Evolutionary conservation across 306 rosid genomes (phyloP), one percentile per base, ranked within the genome.

Genomic region (Mucuna pruriens): DNA sequence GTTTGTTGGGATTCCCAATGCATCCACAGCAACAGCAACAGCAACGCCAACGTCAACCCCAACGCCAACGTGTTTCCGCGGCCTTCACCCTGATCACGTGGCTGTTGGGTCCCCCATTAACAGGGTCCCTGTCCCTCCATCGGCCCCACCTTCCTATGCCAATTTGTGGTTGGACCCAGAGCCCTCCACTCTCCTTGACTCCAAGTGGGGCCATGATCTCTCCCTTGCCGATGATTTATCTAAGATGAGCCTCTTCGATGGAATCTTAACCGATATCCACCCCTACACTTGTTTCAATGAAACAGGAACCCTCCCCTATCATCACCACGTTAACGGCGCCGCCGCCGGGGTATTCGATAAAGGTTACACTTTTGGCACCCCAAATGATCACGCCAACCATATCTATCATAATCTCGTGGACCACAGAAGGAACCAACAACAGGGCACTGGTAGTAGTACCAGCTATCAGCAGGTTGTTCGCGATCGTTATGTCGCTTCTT

Each of bases 171-270:
- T 71, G 17, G 84, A 85, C 75, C 4, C 76, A 0, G 13, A 72
- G 48, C 12, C 63, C 4, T 17, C 64, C 26, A 31, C 17, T 19
- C 19, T n/a, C 49, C 0, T 4, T 22, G 15, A 29, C 29, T 15
- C 20, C 62, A n/a, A 3, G 34, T 68, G 70, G 75, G 81, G 29
- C 39, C 65, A 65, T 76, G 89, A 84, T 86, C 80, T 62, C 75
- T 64, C 69, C 4, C 78, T 91, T 68, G 15, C 83, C 71, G 63
- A 71, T 8, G 80, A 75, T 77, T 86, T 86, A 52, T 54, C 15
- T 7, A 69, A 85, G 34, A 71, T 89, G 87, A 84, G 74, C 45
- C 62, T 88, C 48, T 26, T 75, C 20, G 88, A 87, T 26, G 84
- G 71, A 48, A 46, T 71, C 39, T 74, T 51, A 78, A 78, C 67